These are phyloP conservation scores for Rhodotorula sp. DNA, from an alignment of 1,284 basidiomycete genomes.

Conservation along the genomic window DNA sequence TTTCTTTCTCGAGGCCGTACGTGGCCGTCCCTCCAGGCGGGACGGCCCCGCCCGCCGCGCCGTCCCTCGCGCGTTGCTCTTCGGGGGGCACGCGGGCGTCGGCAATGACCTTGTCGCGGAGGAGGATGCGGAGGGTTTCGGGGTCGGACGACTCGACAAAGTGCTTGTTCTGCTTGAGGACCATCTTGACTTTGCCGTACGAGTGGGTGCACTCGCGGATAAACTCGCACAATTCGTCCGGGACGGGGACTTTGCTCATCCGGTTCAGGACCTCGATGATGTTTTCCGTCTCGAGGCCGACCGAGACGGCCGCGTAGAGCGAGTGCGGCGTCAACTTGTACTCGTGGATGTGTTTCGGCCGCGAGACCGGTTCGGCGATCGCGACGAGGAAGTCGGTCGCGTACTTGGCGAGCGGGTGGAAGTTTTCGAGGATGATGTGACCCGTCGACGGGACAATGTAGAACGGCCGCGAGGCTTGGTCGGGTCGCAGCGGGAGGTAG, in stretches of 20 bases:
- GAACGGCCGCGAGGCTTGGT: conserved; percentile 83
- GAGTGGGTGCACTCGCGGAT: conserved; percentile 88
- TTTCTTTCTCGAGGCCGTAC: conserved; percentile 67
- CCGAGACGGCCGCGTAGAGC: conserved; percentile 96
- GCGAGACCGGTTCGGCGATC: conserved; percentile 97
- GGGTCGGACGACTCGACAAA: conserved; percentile 91
- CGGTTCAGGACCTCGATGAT: conserved; percentile 81
- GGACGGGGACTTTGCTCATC: conserved; percentile 65
- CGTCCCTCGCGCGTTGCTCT: conserved; percentile 47
- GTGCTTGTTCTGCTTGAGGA: conserved; percentile 94
- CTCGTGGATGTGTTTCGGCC: conserved; percentile 97
- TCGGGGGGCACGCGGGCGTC: conserved; percentile 63
- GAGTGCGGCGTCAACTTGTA: conserved; percentile 98
- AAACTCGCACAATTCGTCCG: conserved; percentile 73
- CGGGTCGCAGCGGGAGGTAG: conserved; percentile 77
- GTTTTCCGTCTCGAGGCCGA: conserved; percentile 94
- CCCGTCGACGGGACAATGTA: conserved; percentile 82
- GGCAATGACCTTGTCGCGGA: conserved; percentile 80
- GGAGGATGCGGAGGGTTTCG: conserved; percentile 77
- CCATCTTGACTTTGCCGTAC: conserved; percentile 95
- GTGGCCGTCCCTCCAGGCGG: conserved; percentile 54
- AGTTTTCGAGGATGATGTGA: conserved; percentile 92
- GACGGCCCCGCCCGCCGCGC: conserved; percentile 26
- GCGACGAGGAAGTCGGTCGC: conserved; percentile 98
- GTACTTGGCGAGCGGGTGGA: conserved; percentile 93